These are phyloP conservation scores for Entomortierella parvispora DNA, from an alignment of 192 early-diverging fungal species.

Conservation along the genomic window DNA sequence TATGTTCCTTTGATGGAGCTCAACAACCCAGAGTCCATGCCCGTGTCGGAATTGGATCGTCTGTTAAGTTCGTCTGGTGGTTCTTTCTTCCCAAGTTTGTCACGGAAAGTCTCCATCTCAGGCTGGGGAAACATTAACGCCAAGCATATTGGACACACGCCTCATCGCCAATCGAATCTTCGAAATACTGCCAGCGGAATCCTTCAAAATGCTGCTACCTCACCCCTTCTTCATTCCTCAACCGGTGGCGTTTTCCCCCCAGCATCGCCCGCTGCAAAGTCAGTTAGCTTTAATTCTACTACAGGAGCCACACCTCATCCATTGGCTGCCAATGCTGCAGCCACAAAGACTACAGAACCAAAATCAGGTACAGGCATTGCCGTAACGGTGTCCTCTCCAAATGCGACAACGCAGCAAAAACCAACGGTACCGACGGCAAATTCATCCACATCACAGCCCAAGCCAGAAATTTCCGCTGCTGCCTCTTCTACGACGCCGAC, in stretches of 20 bases:
- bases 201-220: conserved; percentile 38
- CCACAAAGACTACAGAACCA: not conserved
- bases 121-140: conserved; percentile 46
- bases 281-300: no score
- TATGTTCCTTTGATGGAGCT: conserved; percentile 62
- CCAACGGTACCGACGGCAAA: no score
- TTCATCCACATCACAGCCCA: no score
- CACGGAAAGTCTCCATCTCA: conserved; percentile 47
- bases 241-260: conserved; percentile 15
- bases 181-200: conserved; percentile 44
- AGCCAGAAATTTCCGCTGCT: not conserved
- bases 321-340: no score
- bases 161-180: conserved; percentile 41
- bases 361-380: not conserved
- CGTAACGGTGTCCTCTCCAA: no score
- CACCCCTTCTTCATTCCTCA: conserved; percentile 9
- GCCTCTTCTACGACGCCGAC: not conserved
- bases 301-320: not conserved
- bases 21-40: conserved; percentile 71
- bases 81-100: conserved; percentile 41
- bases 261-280: not conserved
- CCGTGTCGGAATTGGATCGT: conserved; percentile 68
- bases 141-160: conserved; percentile 36
- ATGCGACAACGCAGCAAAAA: no score
- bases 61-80: conserved; percentile 58